Conservation (phyloP, 441 rosid species). For the Gossypium lobatum region DNA sequence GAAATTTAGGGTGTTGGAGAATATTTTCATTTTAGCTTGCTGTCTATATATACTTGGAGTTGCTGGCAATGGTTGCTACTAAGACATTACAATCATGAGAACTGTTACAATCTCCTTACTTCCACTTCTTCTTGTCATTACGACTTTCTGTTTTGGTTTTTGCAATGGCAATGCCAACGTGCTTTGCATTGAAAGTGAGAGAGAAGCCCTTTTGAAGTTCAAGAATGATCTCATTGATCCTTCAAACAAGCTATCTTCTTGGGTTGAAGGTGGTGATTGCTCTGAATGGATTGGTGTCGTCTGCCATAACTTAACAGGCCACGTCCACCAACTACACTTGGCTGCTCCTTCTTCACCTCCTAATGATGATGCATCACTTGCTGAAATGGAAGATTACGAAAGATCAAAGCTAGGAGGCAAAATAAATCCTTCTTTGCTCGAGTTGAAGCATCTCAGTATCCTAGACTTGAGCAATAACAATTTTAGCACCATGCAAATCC, state of each 20-base stretch:
- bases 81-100: not conserved
- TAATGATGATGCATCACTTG: not conserved
- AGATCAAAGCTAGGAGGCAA: not conserved
- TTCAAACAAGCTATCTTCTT: slow-evolving; percentile 14
- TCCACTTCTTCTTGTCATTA: not conserved
- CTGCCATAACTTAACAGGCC: slow-evolving; percentile 4
- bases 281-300: slow-evolving; percentile 14
- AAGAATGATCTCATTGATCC: slow-evolving; percentile 12
- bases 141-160: not conserved
- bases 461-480: slow-evolving; percentile 16
- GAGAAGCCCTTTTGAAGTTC: slow-evolving; percentile 4
- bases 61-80: not conserved
- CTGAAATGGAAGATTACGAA: not conserved
- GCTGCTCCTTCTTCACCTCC: too few species aligned
- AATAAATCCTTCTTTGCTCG: slow-evolving; percentile 14
- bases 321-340: not conserved
- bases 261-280: slow-evolving; percentile 14
- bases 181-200: slow-evolving; percentile 7
- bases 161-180: not conserved
- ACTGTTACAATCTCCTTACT: not conserved
- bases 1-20: not conserved
- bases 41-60: not conserved
- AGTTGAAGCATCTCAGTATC: not conserved
- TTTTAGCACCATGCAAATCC: not conserved
- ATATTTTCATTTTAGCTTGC: not conserved